These are phyloP conservation scores for Candida namnaoensis DNA, from an alignment of 805 yeast species.

Conservation along the genomic window DNA sequence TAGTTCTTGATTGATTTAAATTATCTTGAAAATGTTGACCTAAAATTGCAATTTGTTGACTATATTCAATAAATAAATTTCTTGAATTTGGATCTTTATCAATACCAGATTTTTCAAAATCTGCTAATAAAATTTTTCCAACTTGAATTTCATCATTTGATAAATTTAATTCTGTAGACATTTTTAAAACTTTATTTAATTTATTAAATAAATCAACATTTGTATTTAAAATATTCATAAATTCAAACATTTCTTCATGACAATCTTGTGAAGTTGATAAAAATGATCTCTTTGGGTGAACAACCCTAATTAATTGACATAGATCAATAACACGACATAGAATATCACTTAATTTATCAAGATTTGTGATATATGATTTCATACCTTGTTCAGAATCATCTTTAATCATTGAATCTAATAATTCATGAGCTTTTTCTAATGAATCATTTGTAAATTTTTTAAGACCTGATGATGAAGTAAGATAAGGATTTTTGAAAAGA, in stretches of 20 bases:
- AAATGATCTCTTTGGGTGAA: constrained; percentile 71
- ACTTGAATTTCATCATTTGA: constrained; percentile 73
- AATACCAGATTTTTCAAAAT: constrained; percentile 87
- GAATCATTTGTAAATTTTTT: constrained; percentile 58
- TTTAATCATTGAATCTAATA: constrained; percentile 48
- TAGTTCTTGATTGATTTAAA: constrained; percentile 10
- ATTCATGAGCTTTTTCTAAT: constrained; percentile 50
- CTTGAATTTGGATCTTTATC: constrained; percentile 60
- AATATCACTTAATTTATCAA: constrained; percentile 82
- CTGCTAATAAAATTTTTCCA: constrained; percentile 71
- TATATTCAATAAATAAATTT: constrained; percentile 62
- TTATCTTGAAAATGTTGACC: constrained; percentile 64
- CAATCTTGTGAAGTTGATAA: constrained; percentile 77
- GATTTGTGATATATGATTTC: constrained; percentile 43
- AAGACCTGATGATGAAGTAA: constrained; percentile 65
- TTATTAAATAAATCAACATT: constrained; percentile 60
- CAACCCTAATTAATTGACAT: constrained; percentile 84
- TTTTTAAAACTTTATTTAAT: constrained; percentile 45
- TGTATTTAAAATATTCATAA: constrained; percentile 88
- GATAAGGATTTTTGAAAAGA: constrained; percentile 63
- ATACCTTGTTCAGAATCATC: constrained; percentile 36
- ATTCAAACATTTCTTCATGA: constrained; percentile 84
- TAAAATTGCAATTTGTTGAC: constrained; percentile 69
- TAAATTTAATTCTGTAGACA: constrained; percentile 24
- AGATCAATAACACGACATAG: constrained; percentile 89